A percentile compares a stretch with the other conserved stretches of the same genome.
Conservation (phyloP, 1,284 basidiomycete species). For the Anthracocystis setariae region DNA sequence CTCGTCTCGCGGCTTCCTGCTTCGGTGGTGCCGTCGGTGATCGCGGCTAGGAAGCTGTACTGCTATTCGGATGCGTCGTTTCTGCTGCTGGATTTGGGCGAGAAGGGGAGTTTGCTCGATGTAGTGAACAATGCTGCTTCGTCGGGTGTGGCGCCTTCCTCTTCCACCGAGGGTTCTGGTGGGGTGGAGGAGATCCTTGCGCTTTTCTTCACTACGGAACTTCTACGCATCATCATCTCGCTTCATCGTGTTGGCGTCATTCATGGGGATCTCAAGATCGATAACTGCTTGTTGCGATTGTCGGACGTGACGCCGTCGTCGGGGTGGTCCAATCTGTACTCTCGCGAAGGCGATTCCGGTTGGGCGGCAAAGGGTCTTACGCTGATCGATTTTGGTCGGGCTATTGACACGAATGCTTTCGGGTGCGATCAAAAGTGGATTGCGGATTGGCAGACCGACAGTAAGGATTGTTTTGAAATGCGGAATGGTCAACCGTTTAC, state of each 20-base stretch:
- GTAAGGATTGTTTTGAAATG: slow-evolving; percentile 92
- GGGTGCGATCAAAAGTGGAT: slow-evolving; percentile 76
- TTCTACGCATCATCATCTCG: slow-evolving; percentile 82
- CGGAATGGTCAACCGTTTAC: slow-evolving; percentile 85
- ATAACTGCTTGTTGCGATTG: slow-evolving; percentile 93
- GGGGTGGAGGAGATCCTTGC: slow-evolving; percentile 90
- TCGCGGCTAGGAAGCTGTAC: slow-evolving; percentile 57
- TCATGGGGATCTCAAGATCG: slow-evolving; percentile 98
- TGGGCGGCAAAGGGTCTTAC: slow-evolving; percentile 89
- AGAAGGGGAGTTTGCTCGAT: slow-evolving; percentile 91
- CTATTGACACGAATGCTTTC: slow-evolving; percentile 86
- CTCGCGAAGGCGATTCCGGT: slow-evolving; percentile 79
- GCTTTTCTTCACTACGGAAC: slow-evolving; percentile 93
- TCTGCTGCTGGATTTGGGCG: slow-evolving; percentile 85
- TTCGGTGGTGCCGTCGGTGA: slow-evolving; percentile 44
- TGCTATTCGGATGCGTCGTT: slow-evolving; percentile 80
- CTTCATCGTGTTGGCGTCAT: slow-evolving; percentile 86
- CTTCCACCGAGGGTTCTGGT: slow-evolving; percentile 69
- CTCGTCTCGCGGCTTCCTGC: slow-evolving; percentile 71
- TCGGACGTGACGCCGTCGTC: slow-evolving; percentile 77
- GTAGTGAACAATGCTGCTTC: slow-evolving; percentile 78
- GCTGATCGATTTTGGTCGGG: slow-evolving; percentile 95
- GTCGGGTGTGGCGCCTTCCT: slow-evolving; percentile 70
- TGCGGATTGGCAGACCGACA: slow-evolving; percentile 79
- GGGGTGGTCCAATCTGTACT: slow-evolving; percentile 80